Evolutionary conservation across 768 basidiomycete genomes (phyloP).

Genomic region (Lactarius deliciosus): DNA sequence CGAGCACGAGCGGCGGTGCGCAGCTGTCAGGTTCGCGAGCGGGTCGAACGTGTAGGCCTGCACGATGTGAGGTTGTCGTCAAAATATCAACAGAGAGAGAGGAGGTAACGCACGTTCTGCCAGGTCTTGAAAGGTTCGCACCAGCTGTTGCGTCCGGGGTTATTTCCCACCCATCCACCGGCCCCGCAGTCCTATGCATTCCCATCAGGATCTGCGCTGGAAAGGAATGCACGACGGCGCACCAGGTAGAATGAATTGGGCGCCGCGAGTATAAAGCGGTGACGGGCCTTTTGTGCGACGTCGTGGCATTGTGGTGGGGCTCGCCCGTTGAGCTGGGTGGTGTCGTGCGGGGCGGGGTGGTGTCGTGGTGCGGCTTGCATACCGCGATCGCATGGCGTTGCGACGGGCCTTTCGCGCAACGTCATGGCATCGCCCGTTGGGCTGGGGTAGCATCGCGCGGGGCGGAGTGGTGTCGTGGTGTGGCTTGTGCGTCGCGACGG

Average conservation of each 20-base stretch:
- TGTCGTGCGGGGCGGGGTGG: too few relatives aligned
- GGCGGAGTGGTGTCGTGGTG: too few relatives aligned
- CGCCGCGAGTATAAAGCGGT: conserved; percentile 61
- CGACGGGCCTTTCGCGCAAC: too few relatives aligned
- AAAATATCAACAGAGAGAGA: not conserved
- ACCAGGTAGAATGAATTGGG: conserved; percentile 79
- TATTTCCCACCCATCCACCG: conserved; percentile 66
- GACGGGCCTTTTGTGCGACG: too few relatives aligned
- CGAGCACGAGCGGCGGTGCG: conserved; percentile 59
- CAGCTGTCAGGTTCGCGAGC: conserved; percentile 49
- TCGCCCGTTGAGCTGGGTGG: too few relatives aligned
- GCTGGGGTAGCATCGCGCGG: too few relatives aligned
- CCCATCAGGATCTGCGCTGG: not conserved
- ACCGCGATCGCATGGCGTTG: too few relatives aligned
- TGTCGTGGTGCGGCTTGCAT: too few relatives aligned
- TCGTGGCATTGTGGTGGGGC: too few relatives aligned
- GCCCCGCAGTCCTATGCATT: conserved; percentile 58
- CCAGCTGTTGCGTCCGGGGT: conserved; percentile 55
- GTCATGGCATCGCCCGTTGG: too few relatives aligned
- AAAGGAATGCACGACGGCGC: conserved; percentile 19
- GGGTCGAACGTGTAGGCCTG: conserved; percentile 74
- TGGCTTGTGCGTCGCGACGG: too few relatives aligned
- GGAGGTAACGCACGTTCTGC: conserved; percentile 49
- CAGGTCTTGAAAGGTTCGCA: conserved; percentile 56
- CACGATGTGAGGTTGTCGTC: conserved; percentile 30